Evolutionary conservation across 352 stramenopile species (phyloP), one percentile per base, ranked within the genome.

Genomic region (Phytophthora pistaciae): DNA sequence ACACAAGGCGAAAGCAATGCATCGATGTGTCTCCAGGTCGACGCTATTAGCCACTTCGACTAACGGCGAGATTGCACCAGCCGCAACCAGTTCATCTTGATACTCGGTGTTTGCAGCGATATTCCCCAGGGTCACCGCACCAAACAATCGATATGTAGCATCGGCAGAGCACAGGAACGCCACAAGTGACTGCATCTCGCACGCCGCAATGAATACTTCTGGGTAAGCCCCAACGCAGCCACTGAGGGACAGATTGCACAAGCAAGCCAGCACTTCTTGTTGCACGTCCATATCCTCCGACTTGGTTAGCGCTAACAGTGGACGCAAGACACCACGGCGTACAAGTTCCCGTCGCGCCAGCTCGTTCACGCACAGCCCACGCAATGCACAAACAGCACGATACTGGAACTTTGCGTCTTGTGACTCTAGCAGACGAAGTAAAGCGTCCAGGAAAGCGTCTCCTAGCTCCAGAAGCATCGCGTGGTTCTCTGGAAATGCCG

Each of bases 171-270:
- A 99, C 5, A 99, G 79, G 71, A 99, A 99, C 25, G 84, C 90
- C 31, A 99, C 92, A 10, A 99, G 84, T 36, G 83, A 92, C 21
- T 89, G 68, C 76, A 99, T 94, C 25, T 98, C 91, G 27, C 96
- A 89, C 3, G 95, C 90, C 27, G 96, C 66, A 27, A 99, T 81
- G 58, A 99, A 95, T 5, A 89, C 80, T 3, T 95, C 86, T 0
- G 96, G 90, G 38, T 97, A 88, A 16, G 94, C 88, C 46, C 95
- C 95, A 38, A 99, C 95, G 68, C 85, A 98, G n/a, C 97, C 97
- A 66, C 90, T 97, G 9, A 99, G 82, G 8, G 94, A 99, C 33
- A 99, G 80, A 60, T 99, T 99, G 71, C 97, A 99, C n/a, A 99
- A 67, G 42, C 92, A 98, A 38, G 94, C 92, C 8, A 99, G 84